These are phyloP conservation scores for Nicotiana tomentosiformis DNA, from an alignment of 257 asterid genomes.

Conservation along the genomic window DNA sequence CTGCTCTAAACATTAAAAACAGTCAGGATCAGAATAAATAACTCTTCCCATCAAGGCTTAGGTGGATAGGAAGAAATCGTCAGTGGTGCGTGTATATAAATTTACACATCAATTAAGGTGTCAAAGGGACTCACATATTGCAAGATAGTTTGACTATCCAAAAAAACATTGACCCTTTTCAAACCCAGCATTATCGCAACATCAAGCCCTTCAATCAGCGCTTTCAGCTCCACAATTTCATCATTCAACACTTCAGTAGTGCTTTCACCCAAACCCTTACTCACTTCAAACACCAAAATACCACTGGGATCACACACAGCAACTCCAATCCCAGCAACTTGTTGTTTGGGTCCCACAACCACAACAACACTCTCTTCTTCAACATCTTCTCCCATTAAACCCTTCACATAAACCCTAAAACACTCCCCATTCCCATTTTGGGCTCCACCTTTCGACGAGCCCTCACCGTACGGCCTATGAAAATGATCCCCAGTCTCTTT, in stretches of 20 bases:
- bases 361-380: slow-evolving; percentile 9
- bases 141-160: slow-evolving; percentile 24
- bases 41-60: no score
- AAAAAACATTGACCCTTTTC: slow-evolving; percentile 27
- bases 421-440: neutral
- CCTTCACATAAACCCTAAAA: slow-evolving; percentile 49
- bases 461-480: slow-evolving; percentile 39
- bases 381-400: slow-evolving; percentile 25
- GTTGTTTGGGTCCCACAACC: neutral
- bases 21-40: neutral
- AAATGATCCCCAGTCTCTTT: slow-evolving; percentile 20
- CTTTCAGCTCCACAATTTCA: slow-evolving; percentile 31
- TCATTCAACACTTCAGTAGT: slow-evolving; percentile 16
- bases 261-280: slow-evolving; percentile 31
- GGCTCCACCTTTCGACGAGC: slow-evolving; percentile 7
- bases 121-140: slow-evolving; percentile 32
- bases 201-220: slow-evolving; percentile 50
- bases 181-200: slow-evolving; percentile 42
- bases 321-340: slow-evolving; percentile 37
- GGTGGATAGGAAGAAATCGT: no score
- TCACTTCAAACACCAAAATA: slow-evolving; percentile 40
- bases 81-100: no score
- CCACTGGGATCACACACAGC: slow-evolving; percentile 52
- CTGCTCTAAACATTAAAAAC: no score
- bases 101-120: neutral